These are phyloP conservation scores for Hypoxylon sp. DNA, from an alignment of 2,329 filamentous ascomycete species.

Conservation along the genomic window DNA sequence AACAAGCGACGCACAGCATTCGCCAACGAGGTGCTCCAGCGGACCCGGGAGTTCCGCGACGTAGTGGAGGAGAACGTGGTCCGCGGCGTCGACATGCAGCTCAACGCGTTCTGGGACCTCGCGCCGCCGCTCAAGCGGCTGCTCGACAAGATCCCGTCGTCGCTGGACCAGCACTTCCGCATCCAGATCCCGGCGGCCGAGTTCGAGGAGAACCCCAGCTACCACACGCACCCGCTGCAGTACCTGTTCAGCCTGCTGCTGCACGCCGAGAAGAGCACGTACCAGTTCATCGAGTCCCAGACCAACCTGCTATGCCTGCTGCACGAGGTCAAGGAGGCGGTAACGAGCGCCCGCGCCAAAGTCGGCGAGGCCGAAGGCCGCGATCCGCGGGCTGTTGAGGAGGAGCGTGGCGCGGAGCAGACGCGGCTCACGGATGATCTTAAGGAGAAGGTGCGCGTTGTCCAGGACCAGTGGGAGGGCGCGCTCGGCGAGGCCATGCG, in stretches of 20 bases:
- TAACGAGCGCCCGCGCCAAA: slow-evolving; percentile 72
- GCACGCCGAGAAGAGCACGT: slow-evolving; percentile 91
- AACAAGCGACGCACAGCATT: slow-evolving; percentile 77
- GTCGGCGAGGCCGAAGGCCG: slow-evolving; percentile 74
- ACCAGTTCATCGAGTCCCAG: slow-evolving; percentile 97
- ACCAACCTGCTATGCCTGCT: slow-evolving; percentile 89
- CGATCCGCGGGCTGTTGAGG: slow-evolving; percentile 60
- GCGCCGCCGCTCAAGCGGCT: slow-evolving; percentile 84
- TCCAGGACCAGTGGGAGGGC: slow-evolving; percentile 91
- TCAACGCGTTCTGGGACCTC: slow-evolving; percentile 98
- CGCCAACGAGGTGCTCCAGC: slow-evolving; percentile 77
- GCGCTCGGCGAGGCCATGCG: slow-evolving; percentile 84
- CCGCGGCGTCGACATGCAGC: slow-evolving; percentile 88
- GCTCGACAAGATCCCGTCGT: slow-evolving; percentile 80
- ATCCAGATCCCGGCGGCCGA: slow-evolving; percentile 84
- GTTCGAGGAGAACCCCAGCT: slow-evolving; percentile 86
- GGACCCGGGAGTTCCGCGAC: slow-evolving; percentile 80
- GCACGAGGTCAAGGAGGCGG: slow-evolving; percentile 88
- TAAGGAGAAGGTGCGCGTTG: slow-evolving; percentile 91
- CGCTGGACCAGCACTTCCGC: slow-evolving; percentile 68
- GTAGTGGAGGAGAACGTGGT: slow-evolving; percentile 88
- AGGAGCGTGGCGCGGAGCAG: slow-evolving; percentile 76
- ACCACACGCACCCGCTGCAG: slow-evolving; percentile 84
- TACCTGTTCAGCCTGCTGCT: slow-evolving; percentile 88
- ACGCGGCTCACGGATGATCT: slow-evolving; percentile 81